phyloP scores from a whole-genome alignment of 2,329 filamentous ascomycete genomes.

The Volutella citrinella region DNA sequence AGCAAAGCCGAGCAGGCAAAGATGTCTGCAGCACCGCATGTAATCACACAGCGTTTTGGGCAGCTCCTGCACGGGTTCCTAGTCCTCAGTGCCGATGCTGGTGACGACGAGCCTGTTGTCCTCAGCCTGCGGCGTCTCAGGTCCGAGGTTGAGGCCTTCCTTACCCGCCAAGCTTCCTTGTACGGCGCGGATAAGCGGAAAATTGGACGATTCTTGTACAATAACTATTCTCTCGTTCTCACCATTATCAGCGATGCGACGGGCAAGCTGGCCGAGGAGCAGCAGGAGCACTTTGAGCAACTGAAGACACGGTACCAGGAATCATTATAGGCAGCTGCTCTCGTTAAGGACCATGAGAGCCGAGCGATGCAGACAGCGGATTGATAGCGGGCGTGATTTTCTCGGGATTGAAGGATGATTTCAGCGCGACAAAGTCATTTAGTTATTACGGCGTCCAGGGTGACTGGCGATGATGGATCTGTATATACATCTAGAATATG shows the following conservation, averaged over 20 bases:
- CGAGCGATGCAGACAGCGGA: not conserved
- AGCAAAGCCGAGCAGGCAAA: constrained; percentile 51
- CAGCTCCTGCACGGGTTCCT: constrained; percentile 87
- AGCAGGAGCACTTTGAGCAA: constrained; percentile 70
- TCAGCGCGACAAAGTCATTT: constrained; percentile 15
- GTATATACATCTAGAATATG: constrained; percentile 11
- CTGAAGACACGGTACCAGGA: constrained; percentile 60
- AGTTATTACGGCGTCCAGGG: constrained; percentile 22
- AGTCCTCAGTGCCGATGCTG: constrained; percentile 79
- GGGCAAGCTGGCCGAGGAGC: constrained; percentile 71
- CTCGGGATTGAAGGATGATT: constrained; percentile 9
- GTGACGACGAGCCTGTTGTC: constrained; percentile 89
- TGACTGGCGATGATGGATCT: constrained; percentile 14
- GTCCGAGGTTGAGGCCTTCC: constrained; percentile 77
- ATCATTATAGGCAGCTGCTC: constrained; percentile 15
- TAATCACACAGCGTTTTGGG: constrained; percentile 91
- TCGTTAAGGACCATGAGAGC: too few relatives aligned
- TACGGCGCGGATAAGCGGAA: constrained; percentile 75
- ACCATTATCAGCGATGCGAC: constrained; percentile 82
- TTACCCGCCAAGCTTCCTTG: constrained; percentile 71
- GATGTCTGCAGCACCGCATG: constrained; percentile 79
- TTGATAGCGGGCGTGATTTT: constrained; percentile 1
- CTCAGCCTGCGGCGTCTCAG: constrained; percentile 75
- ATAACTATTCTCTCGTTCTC: constrained; percentile 92
- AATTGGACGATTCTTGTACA: constrained; percentile 83